phyloP scores from a whole-genome alignment of 306 rosid species.

The Pyrus betulifolia region DNA sequence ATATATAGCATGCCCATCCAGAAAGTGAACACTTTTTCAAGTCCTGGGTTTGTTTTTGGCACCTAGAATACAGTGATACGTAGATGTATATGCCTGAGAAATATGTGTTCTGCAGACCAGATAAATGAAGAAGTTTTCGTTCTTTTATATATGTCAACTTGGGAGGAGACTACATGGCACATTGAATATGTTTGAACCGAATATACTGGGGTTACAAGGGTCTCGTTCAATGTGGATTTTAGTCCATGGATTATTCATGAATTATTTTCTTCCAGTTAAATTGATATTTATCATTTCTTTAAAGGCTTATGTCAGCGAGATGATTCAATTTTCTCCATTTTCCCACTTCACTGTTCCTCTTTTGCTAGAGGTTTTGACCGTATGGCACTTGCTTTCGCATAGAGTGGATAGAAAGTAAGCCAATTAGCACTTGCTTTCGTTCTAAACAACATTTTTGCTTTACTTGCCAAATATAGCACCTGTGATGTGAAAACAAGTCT shows the following conservation, averaged over 20 bases:
- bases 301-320: background rate
- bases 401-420: background rate
- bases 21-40: background rate
- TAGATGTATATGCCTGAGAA: background rate
- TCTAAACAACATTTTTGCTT: background rate
- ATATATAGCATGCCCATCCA: background rate
- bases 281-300: background rate
- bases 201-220: no score
- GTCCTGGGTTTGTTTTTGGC: background rate
- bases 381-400: no score
- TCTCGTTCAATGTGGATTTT: background rate
- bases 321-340: background rate
- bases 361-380: background rate
- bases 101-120: background rate
- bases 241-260: background rate
- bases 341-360: background rate
- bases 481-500: background rate
- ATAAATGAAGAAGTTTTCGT: background rate
- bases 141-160: background rate
- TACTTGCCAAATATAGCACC: background rate
- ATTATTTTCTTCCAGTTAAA: background rate
- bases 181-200: background rate
- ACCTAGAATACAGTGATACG: background rate
- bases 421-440: background rate
- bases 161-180: background rate